Evolutionary conservation across 805 yeast species (phyloP).

Genomic region (Limtongia smithiae): DNA sequence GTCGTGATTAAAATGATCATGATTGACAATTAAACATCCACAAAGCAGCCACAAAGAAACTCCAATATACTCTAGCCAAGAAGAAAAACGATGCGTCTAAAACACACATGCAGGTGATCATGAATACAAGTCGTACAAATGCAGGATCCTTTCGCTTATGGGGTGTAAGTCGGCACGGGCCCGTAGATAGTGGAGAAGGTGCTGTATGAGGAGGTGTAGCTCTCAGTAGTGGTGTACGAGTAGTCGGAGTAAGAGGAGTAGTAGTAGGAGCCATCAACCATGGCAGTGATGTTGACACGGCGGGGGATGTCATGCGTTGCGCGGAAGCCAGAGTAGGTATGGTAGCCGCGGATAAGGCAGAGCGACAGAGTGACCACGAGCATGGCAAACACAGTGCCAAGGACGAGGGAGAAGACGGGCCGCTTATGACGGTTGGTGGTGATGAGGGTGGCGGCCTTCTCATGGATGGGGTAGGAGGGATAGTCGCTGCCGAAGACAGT

Average conservation of each 20-base stretch:
- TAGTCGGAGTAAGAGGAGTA: conserved; percentile 8
- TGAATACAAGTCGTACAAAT: too few species aligned
- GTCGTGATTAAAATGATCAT: too few species aligned
- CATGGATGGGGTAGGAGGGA: conserved; percentile 15
- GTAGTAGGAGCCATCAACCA: conserved; percentile 26
- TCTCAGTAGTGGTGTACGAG: not conserved
- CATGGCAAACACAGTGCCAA: conserved; percentile 21
- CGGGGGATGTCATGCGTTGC: conserved; percentile 26
- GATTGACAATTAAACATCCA: too few species aligned
- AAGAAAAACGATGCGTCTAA: not conserved
- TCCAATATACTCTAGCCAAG: too few species aligned
- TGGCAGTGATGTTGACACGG: conserved; percentile 27
- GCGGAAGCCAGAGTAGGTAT: conserved; percentile 22
- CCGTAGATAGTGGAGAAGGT: not conserved
- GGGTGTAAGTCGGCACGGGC: not conserved
- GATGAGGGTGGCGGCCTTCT: conserved; percentile 27
- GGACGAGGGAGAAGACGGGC: conserved; percentile 23
- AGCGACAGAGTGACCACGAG: conserved; percentile 23
- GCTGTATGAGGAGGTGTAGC: conserved; percentile 8
- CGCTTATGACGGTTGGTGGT: conserved; percentile 28
- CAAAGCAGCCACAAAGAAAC: too few species aligned
- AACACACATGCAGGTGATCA: too few species aligned
- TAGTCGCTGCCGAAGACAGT: conserved; percentile 25
- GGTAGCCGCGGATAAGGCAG: conserved; percentile 25
- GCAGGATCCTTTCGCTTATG: too few species aligned